phyloP scores from a whole-genome alignment of 2,329 filamentous ascomycete species.

The Trichoderma afroharzianum region DNA sequence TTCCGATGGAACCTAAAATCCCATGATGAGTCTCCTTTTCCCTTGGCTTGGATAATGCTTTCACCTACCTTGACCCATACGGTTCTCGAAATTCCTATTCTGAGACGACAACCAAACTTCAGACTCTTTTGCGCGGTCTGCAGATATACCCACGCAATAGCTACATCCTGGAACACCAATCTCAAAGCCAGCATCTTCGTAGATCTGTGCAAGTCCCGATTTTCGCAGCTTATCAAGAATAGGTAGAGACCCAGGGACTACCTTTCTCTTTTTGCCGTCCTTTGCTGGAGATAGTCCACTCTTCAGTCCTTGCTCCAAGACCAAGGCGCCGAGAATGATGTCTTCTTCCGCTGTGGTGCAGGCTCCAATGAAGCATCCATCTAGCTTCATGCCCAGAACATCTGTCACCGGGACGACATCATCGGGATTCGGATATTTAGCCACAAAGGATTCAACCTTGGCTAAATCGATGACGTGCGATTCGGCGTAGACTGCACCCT shows the following conservation, averaged over 20 bases:
- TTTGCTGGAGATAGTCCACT: constrained; percentile 28
- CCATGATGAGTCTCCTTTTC: background rate
- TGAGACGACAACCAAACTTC: constrained; percentile 43
- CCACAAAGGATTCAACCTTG: constrained; percentile 36
- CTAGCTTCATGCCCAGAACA: constrained; percentile 30
- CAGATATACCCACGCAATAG: constrained; percentile 43
- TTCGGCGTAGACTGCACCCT: constrained; percentile 34
- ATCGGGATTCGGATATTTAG: constrained; percentile 40
- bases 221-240: constrained; percentile 34
- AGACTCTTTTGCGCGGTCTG: constrained; percentile 36
- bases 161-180: constrained; percentile 40
- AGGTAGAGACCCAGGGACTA: constrained; percentile 37
- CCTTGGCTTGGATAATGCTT: accelerated
- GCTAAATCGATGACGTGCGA: constrained; percentile 35
- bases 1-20: constrained; percentile 31
- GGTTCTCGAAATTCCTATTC: constrained; percentile 43
- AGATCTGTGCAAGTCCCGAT: constrained; percentile 34
- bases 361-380: constrained; percentile 44
- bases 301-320: constrained; percentile 36
- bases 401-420: constrained; percentile 39
- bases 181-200: constrained; percentile 38
- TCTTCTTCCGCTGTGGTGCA: constrained; percentile 45
- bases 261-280: constrained; percentile 33
- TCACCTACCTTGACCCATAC: constrained; percentile 34
- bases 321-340: constrained; percentile 38